Percentiles rank a stretch among this genome's conserved stretches.
phyloP scores from a whole-genome alignment of 176 grass and related monocot species.

The Paspalum notatum region DNA sequence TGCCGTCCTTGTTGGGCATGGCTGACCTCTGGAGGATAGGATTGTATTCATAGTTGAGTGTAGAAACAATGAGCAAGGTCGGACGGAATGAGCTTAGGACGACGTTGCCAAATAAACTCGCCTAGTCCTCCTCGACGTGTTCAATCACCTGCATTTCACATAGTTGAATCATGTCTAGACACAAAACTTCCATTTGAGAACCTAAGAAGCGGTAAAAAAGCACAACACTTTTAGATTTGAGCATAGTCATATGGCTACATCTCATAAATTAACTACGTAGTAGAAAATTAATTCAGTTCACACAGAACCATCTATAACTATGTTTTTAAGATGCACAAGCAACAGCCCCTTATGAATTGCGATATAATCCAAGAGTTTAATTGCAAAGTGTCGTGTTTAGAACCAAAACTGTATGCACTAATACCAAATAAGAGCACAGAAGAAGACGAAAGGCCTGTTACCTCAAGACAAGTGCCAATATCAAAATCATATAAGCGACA shows the following conservation, averaged over 20 bases:
- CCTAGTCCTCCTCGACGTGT: slow-evolving; percentile 86
- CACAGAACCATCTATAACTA: background rate
- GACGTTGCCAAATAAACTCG: slow-evolving; percentile 67
- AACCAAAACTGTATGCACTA: slow-evolving; percentile 16
- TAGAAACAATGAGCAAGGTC: too few relatives aligned
- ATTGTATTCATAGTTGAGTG: too few relatives aligned
- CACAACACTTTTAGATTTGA: background rate
- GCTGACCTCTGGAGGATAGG: too few relatives aligned
- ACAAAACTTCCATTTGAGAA: too few relatives aligned
- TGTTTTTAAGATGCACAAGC: background rate
- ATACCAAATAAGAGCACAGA: background rate
- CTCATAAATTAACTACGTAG: too few relatives aligned
- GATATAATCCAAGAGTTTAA: background rate
- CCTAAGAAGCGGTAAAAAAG: background rate
- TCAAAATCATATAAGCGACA: slow-evolving; percentile 76
- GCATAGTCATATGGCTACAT: background rate
- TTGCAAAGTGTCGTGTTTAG: too few relatives aligned
- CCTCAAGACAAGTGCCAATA: slow-evolving; percentile 87
- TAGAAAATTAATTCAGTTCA: background rate
- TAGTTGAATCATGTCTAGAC: too few relatives aligned
- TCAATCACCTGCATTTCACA: too few relatives aligned
- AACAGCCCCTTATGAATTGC: too few relatives aligned
- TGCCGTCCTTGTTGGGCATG: too few relatives aligned
- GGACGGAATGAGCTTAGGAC: too few relatives aligned
- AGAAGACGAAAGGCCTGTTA: slow-evolving; percentile 30